phyloP scores from a whole-genome alignment of 1,284 basidiomycete genomes.

The Apiotrichum sp. region DNA sequence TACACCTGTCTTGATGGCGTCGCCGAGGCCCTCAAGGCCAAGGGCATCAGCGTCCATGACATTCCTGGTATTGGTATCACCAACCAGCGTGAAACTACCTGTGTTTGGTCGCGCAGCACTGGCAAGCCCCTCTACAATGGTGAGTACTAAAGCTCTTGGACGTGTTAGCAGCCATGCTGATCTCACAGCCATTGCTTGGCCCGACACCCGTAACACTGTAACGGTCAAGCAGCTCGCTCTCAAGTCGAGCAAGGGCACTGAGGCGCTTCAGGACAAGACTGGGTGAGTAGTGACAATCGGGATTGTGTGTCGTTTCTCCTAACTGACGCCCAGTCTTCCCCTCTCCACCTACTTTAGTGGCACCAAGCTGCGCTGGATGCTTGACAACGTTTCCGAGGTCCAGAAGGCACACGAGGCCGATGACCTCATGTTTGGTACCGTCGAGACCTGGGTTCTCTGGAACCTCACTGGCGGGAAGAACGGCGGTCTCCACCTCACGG shows the following conservation, averaged over 20 bases:
- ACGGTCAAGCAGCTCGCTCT: constrained; percentile 11
- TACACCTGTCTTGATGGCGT: constrained; percentile 71
- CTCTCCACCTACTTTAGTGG: constrained; percentile 95
- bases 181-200: constrained; percentile 79
- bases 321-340: constrained; percentile 54
- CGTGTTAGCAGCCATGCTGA: not conserved
- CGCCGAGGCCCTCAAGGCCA: constrained; percentile 62
- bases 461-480: constrained; percentile 73
- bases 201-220: constrained; percentile 66
- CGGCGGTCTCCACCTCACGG: constrained; percentile 73
- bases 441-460: constrained; percentile 80
- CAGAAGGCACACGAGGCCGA: constrained; percentile 72
- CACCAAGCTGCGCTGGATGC: constrained; percentile 94
- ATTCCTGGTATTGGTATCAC: constrained; percentile 86
- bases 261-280: constrained; percentile 15
- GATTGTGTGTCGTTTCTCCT: not conserved
- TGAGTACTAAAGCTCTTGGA: not conserved
- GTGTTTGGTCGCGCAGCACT: constrained; percentile 86
- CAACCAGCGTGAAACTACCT: constrained; percentile 93
- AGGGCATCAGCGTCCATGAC: constrained; percentile 65
- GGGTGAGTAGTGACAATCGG: constrained; percentile 2
- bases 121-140: constrained; percentile 73
- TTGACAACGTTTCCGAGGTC: constrained; percentile 79
- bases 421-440: constrained; percentile 83
- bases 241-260: constrained; percentile 5